Base-by-base conservation (phyloP, 306 rosid species). In the Sindora glabra region DNA sequence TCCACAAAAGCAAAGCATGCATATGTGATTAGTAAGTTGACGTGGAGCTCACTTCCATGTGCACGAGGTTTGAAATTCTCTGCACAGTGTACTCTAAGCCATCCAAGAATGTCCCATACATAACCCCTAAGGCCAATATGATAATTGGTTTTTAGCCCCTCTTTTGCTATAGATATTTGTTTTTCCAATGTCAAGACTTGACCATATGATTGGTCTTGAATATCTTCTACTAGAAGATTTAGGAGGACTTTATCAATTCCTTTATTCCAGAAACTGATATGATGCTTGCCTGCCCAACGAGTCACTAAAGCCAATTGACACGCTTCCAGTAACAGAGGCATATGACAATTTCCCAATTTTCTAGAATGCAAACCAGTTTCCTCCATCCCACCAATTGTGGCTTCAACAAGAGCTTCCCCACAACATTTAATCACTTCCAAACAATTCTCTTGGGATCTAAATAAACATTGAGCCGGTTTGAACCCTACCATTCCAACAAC, bases 51-150 rank as follows among this genome's bases (percentile, higher is more conserved):
- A 39, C 59, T 81, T 62, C 68, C 77, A 59, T 50, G 57, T 6
- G 56, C 50, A 32, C 32, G 34, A 29, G 78, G 80, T 65, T 77
- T 60, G 58, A 86, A 79, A 68, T 70, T 86, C 79, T 81, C 86
- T 62, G 71, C 71, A 41, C 76, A 79, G 60, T 88, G 89, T 49
- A 75, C 65, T 25, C 72, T 75, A 65, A 91, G 91, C 81, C 86
- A 83, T 67, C 98, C 96, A 40, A 91, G 89, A 81, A 85, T 85
- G 74, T 91, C 87, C 98, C 92, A 91, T 60, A 79, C 26, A 47
- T 79, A 81, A 56, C 64, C 71, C 74, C 92, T 87, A 64, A 79
- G 56, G 56, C 55, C 70, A 71, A 73, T 73, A 55, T 77, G 72
- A 56, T 72, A 59, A 69, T 71, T 73, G 56, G 77, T 59, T 52